Conservation (phyloP, 176 grass and related monocot species). For the Oryza officinalis region DNA sequence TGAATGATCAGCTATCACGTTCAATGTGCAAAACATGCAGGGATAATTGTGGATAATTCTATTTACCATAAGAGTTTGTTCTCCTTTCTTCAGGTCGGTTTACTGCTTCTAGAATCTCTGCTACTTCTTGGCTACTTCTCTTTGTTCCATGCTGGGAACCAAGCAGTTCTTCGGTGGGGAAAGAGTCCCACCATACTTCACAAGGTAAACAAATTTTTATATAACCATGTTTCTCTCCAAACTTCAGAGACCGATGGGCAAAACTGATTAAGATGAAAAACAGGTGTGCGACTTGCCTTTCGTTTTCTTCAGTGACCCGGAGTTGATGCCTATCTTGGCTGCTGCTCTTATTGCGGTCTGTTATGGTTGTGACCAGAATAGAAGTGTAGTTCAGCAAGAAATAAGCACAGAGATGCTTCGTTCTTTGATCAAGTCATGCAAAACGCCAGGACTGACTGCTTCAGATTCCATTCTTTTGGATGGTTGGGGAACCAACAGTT, state of each 20-base stretch:
- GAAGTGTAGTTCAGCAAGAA: constrained; percentile 84
- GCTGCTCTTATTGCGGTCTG: constrained; percentile 80
- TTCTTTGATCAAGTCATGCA: constrained; percentile 77
- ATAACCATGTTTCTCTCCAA: constrained; percentile 9
- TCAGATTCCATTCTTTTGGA: constrained; percentile 45
- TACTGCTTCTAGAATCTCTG: constrained; percentile 87
- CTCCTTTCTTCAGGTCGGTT: constrained; percentile 64
- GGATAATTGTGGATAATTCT: too few relatives aligned
- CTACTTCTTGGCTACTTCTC: constrained; percentile 95
- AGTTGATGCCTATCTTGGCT: constrained; percentile 85
- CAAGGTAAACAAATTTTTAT: constrained; percentile 61
- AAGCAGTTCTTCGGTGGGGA: constrained; percentile 98
- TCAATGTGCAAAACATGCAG: not conserved
- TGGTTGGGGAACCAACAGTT: constrained; percentile 46
- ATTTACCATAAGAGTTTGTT: not conserved
- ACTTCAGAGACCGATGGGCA: not conserved
- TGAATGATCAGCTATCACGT: not conserved
- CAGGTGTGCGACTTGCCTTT: constrained; percentile 99
- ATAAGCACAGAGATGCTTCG: constrained; percentile 93
- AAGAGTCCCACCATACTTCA: constrained; percentile 99
- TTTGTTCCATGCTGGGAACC: constrained; percentile 97
- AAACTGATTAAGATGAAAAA: constrained; percentile 52
- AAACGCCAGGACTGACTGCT: constrained; percentile 35
- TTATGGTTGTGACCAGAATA: constrained; percentile 92
- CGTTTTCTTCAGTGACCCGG: constrained; percentile 86